Evolutionary conservation across 164 flowering plant species (phyloP).

Genomic region (Platanus orientalis): DNA sequence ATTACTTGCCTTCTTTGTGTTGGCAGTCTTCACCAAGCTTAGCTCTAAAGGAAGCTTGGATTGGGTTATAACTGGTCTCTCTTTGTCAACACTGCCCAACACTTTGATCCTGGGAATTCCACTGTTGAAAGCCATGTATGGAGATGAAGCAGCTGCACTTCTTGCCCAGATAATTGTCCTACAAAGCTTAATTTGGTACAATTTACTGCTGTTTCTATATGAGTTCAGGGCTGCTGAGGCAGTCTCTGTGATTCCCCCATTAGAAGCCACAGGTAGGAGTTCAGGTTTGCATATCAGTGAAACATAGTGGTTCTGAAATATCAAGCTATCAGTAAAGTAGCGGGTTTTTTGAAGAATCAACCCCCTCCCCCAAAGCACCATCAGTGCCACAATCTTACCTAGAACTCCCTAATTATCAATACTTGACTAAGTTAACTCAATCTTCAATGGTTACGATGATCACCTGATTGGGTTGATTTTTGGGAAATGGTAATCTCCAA

Average conservation of each 20-base stretch:
- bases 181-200: conserved; percentile 77
- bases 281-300: conserved; percentile 3
- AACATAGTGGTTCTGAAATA: not conserved
- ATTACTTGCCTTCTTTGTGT: conserved; percentile 36
- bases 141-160: conserved; percentile 43
- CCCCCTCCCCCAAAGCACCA: not conserved
- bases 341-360: not conserved
- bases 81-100: conserved; percentile 72
- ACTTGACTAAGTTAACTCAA: not conserved
- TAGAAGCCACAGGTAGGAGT: conserved; percentile 40
- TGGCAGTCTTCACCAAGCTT: conserved; percentile 31
- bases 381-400: not conserved
- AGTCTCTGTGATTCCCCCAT: conserved; percentile 20
- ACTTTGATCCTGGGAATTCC: conserved; percentile 81
- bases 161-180: conserved; percentile 67
- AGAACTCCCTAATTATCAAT: not conserved
- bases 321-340: not conserved
- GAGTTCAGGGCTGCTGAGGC: conserved; percentile 52
- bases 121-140: conserved; percentile 70
- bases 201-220: conserved; percentile 56
- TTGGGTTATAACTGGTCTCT: conserved; percentile 66
- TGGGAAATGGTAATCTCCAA: not conserved
- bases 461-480: not conserved
- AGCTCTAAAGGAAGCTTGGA: conserved; percentile 37
- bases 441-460: not conserved